These are phyloP conservation scores for Aschersonia sp. DNA, from an alignment of 2,329 filamentous ascomycete genomes.

Conservation along the genomic window DNA sequence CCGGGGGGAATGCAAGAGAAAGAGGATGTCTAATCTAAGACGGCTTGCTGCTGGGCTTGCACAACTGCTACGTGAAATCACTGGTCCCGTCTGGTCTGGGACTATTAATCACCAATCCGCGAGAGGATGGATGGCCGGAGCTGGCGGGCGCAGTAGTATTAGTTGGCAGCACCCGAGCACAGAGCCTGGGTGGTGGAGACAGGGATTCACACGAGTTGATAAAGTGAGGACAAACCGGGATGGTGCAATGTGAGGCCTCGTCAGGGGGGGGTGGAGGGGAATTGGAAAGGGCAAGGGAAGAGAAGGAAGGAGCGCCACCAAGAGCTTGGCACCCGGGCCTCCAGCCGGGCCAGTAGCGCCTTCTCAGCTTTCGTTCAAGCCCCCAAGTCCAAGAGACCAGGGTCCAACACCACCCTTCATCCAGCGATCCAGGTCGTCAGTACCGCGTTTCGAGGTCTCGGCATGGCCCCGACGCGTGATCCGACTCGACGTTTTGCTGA, in stretches of 20 bases:
- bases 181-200: not conserved
- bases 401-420: not conserved
- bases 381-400: not conserved
- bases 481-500: not conserved
- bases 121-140: not conserved
- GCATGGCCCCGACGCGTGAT: not conserved
- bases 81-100: not conserved
- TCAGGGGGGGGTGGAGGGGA: constrained; percentile 2
- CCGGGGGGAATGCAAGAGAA: too few species aligned
- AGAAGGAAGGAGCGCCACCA: not conserved
- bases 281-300: not conserved
- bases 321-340: not conserved
- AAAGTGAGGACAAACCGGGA: not conserved
- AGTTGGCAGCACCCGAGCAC: constrained; percentile 1
- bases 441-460: constrained; percentile 3
- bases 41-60: not conserved
- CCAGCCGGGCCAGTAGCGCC: too few species aligned
- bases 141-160: constrained; percentile 1
- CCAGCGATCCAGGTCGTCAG: not conserved
- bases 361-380: not conserved
- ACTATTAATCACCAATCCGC: not conserved
- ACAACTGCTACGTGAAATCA: not conserved
- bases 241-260: not conserved
- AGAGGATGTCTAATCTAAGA: not conserved
- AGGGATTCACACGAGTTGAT: not conserved